Evolutionary conservation across 495 filamentous ascomycete genomes (phyloP).

Genomic region (Rhypophila decipiens): DNA sequence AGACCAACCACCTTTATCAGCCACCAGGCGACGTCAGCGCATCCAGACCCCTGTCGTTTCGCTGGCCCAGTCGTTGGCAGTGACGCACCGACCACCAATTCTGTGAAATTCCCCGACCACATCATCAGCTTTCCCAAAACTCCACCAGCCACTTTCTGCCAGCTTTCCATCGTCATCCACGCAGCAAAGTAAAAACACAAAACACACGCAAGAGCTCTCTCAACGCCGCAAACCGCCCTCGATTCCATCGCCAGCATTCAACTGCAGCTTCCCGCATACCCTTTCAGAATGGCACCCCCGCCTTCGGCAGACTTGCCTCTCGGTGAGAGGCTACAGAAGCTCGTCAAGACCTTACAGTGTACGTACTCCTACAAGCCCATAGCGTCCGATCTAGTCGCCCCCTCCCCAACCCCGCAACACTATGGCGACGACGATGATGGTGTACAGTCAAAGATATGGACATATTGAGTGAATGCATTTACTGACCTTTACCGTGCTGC

Average conservation of each 20-base stretch:
- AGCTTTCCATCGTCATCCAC: slow-evolving; percentile 7
- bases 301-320: slow-evolving; percentile 65
- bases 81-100: slow-evolving; percentile 29
- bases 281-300: slow-evolving; percentile 67
- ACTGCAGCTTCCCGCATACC: slow-evolving; percentile 1
- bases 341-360: slow-evolving; percentile 88
- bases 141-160: slow-evolving; percentile 19
- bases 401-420: slow-evolving; percentile 3
- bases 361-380: slow-evolving; percentile 30
- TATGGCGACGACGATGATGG: too few relatives aligned
- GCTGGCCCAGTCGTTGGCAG: slow-evolving; percentile 1
- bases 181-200: too few relatives aligned
- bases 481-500: slow-evolving; percentile 20
- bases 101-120: slow-evolving; percentile 8
- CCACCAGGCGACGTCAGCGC: slow-evolving; percentile 14
- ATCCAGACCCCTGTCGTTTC: slow-evolving; percentile 6
- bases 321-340: slow-evolving; percentile 60
- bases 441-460: too few relatives aligned
- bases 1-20: too few relatives aligned
- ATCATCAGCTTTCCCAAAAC: slow-evolving; percentile 14
- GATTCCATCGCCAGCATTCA: slow-evolving; percentile 3
- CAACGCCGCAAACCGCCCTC: not conserved
- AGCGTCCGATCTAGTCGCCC: too few relatives aligned
- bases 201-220: not conserved
- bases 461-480: too few relatives aligned